Evolutionary conservation across 768 basidiomycete genomes (phyloP).

Genomic region (Rhodotorula sphaerocarpa): DNA sequence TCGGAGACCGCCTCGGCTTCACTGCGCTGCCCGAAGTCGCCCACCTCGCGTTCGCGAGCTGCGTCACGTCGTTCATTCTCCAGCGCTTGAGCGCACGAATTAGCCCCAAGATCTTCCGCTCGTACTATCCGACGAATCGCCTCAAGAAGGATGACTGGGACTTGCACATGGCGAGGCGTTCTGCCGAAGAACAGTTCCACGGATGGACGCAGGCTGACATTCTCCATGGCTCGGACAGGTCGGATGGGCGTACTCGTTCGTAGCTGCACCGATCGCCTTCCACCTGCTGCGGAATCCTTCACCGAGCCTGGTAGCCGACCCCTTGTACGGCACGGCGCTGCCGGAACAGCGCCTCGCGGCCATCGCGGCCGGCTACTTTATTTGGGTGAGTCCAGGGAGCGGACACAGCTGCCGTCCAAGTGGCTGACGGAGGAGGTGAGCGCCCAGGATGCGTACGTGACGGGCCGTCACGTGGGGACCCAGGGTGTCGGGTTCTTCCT

Average conservation of each 20-base stretch:
- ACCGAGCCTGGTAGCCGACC: constrained; percentile 12
- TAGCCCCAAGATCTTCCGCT: constrained; percentile 5
- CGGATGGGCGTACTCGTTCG: constrained; percentile 30
- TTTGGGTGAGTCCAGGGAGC: constrained; percentile 14
- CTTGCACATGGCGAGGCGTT: constrained; percentile 24
- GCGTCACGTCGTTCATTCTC: constrained; percentile 21
- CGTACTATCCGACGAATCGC: constrained; percentile 20
- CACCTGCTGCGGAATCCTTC: constrained; percentile 15
- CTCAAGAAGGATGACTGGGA: constrained; percentile 33
- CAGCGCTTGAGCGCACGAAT: constrained; percentile 13
- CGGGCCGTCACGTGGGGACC: constrained; percentile 19
- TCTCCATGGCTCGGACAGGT: constrained; percentile 22
- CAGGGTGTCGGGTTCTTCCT: constrained; percentile 35
- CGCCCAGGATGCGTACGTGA: constrained; percentile 28
- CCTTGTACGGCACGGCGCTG: constrained; percentile 18
- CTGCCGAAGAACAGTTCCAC: neutral
- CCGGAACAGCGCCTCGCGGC: constrained; percentile 26
- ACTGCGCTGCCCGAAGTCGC: constrained; percentile 7
- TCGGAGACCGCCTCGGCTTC: constrained; percentile 10
- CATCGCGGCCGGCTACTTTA: constrained; percentile 33
- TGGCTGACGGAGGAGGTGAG: neutral
- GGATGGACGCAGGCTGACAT: neutral
- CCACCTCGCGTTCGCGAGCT: constrained; percentile 23
- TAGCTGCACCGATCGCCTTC: constrained; percentile 30
- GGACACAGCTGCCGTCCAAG: neutral